A percentile compares a stretch with the other conserved stretches of the same genome.
phyloP scores from a whole-genome alignment of 164 flowering plant species.

The Dillenia suffruticosa region DNA sequence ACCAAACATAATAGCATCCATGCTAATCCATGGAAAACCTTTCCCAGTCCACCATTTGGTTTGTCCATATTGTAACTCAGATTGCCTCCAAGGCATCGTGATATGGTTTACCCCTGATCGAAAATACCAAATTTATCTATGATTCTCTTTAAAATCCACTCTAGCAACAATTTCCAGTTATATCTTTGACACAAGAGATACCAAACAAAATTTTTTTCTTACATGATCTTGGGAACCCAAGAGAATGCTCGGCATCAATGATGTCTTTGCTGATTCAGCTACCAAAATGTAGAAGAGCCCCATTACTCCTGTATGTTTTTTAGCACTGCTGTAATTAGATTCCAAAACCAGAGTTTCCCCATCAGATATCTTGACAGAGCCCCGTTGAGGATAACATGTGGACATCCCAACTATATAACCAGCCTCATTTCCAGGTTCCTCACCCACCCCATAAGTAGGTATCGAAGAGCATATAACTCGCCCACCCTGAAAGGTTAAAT shows the following conservation, averaged over 20 bases:
- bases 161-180: too few relatives aligned
- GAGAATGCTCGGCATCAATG: slow-evolving; percentile 7
- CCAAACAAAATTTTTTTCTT: slow-evolving; percentile 6
- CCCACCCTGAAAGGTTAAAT: slow-evolving; percentile 50
- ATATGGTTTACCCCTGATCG: too few relatives aligned
- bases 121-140: too few relatives aligned
- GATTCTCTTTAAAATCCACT: too few relatives aligned
- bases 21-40: not conserved
- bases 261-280: slow-evolving; percentile 29
- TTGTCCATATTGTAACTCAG: too few relatives aligned
- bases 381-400: slow-evolving; percentile 77
- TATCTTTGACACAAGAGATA: not conserved
- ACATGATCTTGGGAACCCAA: slow-evolving; percentile 17
- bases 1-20: not conserved
- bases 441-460: slow-evolving; percentile 70
- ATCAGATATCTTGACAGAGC: slow-evolving; percentile 45
- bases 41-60: too few relatives aligned
- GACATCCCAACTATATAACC: slow-evolving; percentile 92
- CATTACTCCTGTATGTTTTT: slow-evolving; percentile 78
- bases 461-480: slow-evolving; percentile 62
- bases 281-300: slow-evolving; percentile 76
- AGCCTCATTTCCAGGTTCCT: slow-evolving; percentile 66
- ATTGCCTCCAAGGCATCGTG: too few relatives aligned
- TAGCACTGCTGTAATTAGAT: slow-evolving; percentile 55
- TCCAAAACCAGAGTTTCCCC: slow-evolving; percentile 60